phyloP scores from a whole-genome alignment of 139 green algal genomes.

The Closterium sp. region DNA sequence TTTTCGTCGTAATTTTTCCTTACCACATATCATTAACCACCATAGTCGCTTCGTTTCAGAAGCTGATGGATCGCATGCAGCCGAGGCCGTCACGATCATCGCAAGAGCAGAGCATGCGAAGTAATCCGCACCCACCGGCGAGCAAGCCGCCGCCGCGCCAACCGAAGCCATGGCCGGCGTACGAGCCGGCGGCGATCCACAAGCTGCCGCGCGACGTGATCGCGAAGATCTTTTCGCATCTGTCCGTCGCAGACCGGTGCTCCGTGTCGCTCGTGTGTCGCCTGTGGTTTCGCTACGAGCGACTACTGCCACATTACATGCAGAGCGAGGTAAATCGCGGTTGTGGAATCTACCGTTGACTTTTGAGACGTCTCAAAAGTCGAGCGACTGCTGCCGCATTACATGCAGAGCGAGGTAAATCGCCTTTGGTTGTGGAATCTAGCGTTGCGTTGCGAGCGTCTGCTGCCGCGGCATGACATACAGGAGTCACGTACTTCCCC shows the following conservation, averaged over 20 bases:
- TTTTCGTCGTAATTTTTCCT: too few species aligned
- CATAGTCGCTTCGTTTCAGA: too few species aligned
- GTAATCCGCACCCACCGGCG: too few species aligned
- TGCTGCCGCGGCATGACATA: neutral
- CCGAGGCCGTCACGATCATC: neutral
- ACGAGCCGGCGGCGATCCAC: neutral
- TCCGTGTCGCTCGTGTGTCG: conserved; percentile 7
- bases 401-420: conserved; percentile 1
- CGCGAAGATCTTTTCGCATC: neutral
- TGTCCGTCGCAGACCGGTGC: conserved; percentile 3
- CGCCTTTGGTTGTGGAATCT: too few species aligned
- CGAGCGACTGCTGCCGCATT: neutral
- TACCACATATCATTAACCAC: too few species aligned
- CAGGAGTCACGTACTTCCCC: too few species aligned
- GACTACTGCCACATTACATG: neutral
- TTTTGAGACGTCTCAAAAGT: too few species aligned
- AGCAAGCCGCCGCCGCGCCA: neutral
- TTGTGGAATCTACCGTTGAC: too few species aligned
- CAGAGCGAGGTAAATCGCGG: neutral
- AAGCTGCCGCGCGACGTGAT: neutral
- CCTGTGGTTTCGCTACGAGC: conserved; percentile 1
- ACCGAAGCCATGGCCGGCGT: neutral
- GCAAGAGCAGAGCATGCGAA: too few species aligned
- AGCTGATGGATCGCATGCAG: too few species aligned
- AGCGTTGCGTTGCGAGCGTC: neutral